phyloP scores from a whole-genome alignment of 768 basidiomycete genomes.

The Rhizopogon rudus region DNA sequence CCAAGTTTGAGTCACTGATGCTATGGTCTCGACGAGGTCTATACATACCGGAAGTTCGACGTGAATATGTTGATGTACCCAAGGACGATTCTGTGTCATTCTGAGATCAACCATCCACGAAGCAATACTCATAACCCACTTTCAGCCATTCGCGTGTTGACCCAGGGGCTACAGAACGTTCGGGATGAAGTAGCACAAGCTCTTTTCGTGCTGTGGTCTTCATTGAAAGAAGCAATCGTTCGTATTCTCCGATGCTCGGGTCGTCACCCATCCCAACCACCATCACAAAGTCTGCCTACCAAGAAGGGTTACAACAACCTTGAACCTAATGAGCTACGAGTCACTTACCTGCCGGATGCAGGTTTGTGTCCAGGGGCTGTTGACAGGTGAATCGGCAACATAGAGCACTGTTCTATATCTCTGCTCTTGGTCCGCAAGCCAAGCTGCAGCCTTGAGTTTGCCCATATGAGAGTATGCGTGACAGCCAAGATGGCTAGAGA shows the following conservation, averaged over 20 bases:
- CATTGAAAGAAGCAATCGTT: conserved; percentile 86
- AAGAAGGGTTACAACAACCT: not conserved
- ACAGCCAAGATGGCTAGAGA: conserved; percentile 86
- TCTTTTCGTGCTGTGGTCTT: conserved; percentile 99
- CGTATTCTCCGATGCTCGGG: conserved; percentile 88
- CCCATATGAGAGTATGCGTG: conserved; percentile 97
- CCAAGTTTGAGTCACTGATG: conserved; percentile 4
- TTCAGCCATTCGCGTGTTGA: conserved; percentile 96
- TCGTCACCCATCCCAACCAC: conserved; percentile 94
- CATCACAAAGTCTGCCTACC: conserved; percentile 87
- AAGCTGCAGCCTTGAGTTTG: conserved; percentile 86
- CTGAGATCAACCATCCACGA: conserved; percentile 5
- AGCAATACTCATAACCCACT: conserved; percentile 35
- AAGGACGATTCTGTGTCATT: conserved; percentile 72
- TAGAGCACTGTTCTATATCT: conserved; percentile 91
- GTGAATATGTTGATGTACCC: conserved; percentile 95
- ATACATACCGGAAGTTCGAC: conserved; percentile 76
- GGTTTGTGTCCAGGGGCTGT: conserved; percentile 96
- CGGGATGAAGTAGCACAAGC: conserved; percentile 88
- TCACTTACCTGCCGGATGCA: conserved; percentile 86
- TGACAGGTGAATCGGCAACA: conserved; percentile 93
- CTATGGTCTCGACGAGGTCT: not conserved
- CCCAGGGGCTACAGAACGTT: conserved; percentile 82
- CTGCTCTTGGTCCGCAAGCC: conserved; percentile 96
- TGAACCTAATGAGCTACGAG: not conserved